Evolutionary conservation across 2,329 filamentous ascomycete genomes (phyloP).

Genomic region (Cadophora luteo-olivacea): DNA sequence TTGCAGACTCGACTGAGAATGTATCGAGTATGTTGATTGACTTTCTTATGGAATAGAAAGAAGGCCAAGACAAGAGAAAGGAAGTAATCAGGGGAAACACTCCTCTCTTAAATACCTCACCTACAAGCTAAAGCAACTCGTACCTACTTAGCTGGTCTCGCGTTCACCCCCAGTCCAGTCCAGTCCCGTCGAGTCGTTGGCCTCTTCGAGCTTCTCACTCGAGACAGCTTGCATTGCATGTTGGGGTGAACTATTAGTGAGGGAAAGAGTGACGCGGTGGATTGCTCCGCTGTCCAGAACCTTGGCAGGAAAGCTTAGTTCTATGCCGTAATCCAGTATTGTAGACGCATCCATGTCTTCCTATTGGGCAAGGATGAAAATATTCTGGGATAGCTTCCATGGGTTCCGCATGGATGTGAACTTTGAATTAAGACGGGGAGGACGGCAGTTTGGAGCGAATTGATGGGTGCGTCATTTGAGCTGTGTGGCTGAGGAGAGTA

Average conservation of each 20-base stretch:
- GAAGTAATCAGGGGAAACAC: neutral
- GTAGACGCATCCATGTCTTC: neutral
- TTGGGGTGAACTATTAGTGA: neutral
- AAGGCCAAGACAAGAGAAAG: neutral
- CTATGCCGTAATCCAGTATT: slow-evolving; percentile 13
- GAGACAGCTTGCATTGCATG: slow-evolving; percentile 12
- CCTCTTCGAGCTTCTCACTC: slow-evolving; percentile 5
- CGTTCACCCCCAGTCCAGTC: too few species aligned
- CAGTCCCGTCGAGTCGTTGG: neutral
- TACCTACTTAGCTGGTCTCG: slow-evolving; percentile 1
- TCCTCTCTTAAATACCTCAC: slow-evolving; percentile 13
- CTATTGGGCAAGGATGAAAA: neutral
- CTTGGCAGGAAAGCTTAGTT: slow-evolving; percentile 26
- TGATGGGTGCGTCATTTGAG: neutral
- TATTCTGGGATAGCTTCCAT: slow-evolving; percentile 11
- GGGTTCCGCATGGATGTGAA: slow-evolving; percentile 5
- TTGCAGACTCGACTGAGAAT: neutral
- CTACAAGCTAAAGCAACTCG: neutral
- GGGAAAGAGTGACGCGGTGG: slow-evolving; percentile 1
- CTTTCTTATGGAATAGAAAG: slow-evolving; percentile 4
- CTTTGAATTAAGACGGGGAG: neutral
- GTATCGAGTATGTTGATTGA: neutral
- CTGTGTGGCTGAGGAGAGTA: neutral
- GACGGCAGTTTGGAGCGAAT: neutral
- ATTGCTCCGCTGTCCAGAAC: slow-evolving; percentile 16